Evolutionary conservation across 768 basidiomycete species (phyloP).

Genomic region (Mrakia frigida): DNA sequence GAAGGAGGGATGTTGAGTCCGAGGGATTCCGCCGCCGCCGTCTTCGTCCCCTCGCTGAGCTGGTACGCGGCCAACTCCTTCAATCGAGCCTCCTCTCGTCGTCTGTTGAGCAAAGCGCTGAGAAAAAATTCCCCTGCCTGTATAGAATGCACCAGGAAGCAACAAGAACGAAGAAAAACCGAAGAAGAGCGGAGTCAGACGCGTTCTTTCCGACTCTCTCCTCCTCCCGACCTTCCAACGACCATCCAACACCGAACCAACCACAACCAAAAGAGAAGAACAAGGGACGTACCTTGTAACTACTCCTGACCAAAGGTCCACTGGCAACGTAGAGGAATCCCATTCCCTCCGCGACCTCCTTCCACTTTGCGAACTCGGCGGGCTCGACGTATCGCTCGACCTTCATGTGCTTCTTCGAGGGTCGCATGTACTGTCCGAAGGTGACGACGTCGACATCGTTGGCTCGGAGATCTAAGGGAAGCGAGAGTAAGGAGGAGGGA

Average conservation of each 20-base stretch:
- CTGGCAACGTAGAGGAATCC: slow-evolving; percentile 97
- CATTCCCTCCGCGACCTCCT: slow-evolving; percentile 78
- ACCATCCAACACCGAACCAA: neutral
- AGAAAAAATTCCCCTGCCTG: slow-evolving; percentile 96
- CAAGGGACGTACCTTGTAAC: slow-evolving; percentile 74
- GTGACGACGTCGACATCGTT: slow-evolving; percentile 93
- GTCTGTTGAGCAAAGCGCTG: slow-evolving; percentile 44
- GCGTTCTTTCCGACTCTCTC: neutral
- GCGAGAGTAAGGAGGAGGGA: neutral
- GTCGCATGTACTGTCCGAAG: slow-evolving; percentile 99
- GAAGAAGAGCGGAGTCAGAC: neutral
- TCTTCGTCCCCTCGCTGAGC: neutral
- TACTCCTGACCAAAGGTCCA: slow-evolving; percentile 90
- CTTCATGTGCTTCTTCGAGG: slow-evolving; percentile 98
- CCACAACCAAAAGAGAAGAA: neutral
- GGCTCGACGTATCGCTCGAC: slow-evolving; percentile 95
- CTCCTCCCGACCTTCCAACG: neutral
- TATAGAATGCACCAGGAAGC: neutral
- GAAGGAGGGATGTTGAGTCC: neutral
- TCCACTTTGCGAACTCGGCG: slow-evolving; percentile 88
- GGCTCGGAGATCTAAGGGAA: slow-evolving; percentile 68
- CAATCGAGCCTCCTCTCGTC: slow-evolving; percentile 26
- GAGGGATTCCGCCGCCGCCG: neutral
- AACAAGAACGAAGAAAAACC: neutral
- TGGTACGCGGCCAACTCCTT: slow-evolving; percentile 17